Evolutionary conservation across 1,284 basidiomycete species (phyloP).

Genomic region (Microstroma glucosiphilum): DNA sequence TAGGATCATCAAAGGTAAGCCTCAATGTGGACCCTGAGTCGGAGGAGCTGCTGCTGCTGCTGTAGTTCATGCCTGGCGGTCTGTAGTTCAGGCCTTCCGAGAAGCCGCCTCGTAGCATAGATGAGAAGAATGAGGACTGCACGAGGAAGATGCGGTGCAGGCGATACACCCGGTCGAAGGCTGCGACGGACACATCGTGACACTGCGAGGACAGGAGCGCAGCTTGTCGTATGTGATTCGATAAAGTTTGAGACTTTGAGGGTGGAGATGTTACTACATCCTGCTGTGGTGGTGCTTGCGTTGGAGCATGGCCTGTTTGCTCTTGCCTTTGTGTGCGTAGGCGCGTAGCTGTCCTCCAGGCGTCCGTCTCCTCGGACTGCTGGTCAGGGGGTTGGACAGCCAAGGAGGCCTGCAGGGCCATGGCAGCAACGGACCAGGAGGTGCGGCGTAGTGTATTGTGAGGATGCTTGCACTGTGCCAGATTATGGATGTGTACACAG

Average conservation of each 20-base stretch:
- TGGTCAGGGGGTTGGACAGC: too few relatives aligned
- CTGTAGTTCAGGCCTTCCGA: conserved; percentile 16
- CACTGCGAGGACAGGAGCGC: conserved; percentile 12
- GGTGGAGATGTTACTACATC: too few relatives aligned
- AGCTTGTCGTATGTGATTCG: not conserved
- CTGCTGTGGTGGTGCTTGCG: too few relatives aligned
- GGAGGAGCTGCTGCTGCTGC: not conserved
- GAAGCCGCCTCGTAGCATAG: conserved; percentile 38
- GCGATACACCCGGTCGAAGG: conserved; percentile 36
- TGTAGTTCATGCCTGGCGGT: conserved; percentile 2
- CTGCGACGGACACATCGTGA: conserved; percentile 32
- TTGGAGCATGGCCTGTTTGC: too few relatives aligned
- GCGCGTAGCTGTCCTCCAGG: too few relatives aligned
- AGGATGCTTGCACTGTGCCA: too few relatives aligned
- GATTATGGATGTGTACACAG: too few relatives aligned
- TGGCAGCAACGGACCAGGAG: too few relatives aligned
- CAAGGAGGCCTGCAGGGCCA: too few relatives aligned
- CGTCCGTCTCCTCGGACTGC: too few relatives aligned
- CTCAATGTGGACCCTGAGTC: conserved; percentile 13
- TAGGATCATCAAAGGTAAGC: conserved; percentile 39
- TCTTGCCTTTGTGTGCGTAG: too few relatives aligned
- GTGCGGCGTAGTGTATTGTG: too few relatives aligned
- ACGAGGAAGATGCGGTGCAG: conserved; percentile 40
- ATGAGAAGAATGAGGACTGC: conserved; percentile 42
- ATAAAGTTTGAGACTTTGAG: not conserved